Conservation (phyloP, 139 green algal species). For the Chlamydomonas eustigma region DNA sequence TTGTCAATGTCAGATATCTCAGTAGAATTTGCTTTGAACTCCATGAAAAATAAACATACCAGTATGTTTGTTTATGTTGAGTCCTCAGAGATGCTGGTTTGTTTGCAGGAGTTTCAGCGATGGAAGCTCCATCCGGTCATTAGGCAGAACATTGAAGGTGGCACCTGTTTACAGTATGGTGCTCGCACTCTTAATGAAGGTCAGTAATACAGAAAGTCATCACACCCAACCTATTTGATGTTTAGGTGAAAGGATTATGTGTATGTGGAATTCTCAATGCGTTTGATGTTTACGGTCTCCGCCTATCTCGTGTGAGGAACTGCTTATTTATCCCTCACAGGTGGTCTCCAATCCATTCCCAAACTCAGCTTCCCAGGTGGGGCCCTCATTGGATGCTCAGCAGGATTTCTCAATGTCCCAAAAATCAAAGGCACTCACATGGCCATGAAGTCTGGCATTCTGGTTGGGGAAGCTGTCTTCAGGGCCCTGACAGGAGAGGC, state of each 20-base stretch:
- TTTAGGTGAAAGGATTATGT: no score
- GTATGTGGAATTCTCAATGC: no score
- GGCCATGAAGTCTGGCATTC: conserved; percentile 89
- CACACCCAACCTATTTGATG: neutral
- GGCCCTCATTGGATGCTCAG: conserved; percentile 85
- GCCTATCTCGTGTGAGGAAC: no score
- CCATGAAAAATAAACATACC: no score
- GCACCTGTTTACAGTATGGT: conserved; percentile 87
- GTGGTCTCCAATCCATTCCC: conserved; percentile 84
- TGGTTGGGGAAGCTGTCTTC: conserved; percentile 77
- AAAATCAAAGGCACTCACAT: conserved; percentile 83
- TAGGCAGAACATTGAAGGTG: conserved; percentile 68
- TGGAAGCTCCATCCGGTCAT: conserved; percentile 86
- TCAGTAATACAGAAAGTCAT: conserved; percentile 11
- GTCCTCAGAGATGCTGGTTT: no score
- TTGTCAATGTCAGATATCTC: no score
- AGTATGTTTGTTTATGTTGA: no score
- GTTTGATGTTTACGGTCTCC: no score
- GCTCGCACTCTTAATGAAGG: conserved; percentile 88
- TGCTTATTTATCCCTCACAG: no score
- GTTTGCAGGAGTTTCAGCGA: conserved; percentile 75
- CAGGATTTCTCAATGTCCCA: conserved; percentile 89
- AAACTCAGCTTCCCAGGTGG: conserved; percentile 83
- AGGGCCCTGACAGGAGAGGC: conserved; percentile 36
- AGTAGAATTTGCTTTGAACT: no score